Evolutionary conservation across 2,329 filamentous ascomycete genomes (phyloP), one percentile per base, ranked within the genome.

Genomic region (Drechmeria coniospora): DNA sequence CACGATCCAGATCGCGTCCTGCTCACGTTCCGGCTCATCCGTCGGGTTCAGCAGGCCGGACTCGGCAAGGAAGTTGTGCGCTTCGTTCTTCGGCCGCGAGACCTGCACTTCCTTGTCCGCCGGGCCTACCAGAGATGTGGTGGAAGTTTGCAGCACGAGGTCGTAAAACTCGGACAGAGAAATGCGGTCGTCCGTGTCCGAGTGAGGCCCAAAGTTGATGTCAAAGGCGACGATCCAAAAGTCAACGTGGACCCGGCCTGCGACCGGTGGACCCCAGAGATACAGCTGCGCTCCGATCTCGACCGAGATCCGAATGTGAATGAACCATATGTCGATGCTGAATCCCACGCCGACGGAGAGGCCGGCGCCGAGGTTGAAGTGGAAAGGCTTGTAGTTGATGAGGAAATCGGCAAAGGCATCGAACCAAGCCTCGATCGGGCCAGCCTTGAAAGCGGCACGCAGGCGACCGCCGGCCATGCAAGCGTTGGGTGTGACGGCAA

Each of bases 401-500:
- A 60, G 40, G 38, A 59, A 56, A 36, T 60, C 51, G 1, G 44
- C 41, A 21, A 37, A 54, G 4, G 51, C 50, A 15, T 59, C 50
- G n/a, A 60, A 53, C 32, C 37, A 55, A 0, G 58, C 59, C 1
- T 32, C 29, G 0, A 63, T 20, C 0, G 47, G 42, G 1, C 55
- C 55, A 2, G 45, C n/a, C 5, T 26, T 27, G 0, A 57, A 33
- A 0, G 35, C 25, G 0, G 46, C 48, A 12, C 48, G 37, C 0
- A 62, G 37, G 1, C 39, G 28, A 0, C 49, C 56, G 3, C 59
- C 57, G 5, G 37, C 56, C 59, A 63, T 63, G 34, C 46, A 52
- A 0, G 32, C 39, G 27, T 59, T 58, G 5, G 57, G 55, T 0
- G 57, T 63, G 16, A 63, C 52, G 17, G 57, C 58, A 26, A 60